Conservation (phyloP, 176 grass and related monocot species). For the Puccinellia tenuiflora region DNA sequence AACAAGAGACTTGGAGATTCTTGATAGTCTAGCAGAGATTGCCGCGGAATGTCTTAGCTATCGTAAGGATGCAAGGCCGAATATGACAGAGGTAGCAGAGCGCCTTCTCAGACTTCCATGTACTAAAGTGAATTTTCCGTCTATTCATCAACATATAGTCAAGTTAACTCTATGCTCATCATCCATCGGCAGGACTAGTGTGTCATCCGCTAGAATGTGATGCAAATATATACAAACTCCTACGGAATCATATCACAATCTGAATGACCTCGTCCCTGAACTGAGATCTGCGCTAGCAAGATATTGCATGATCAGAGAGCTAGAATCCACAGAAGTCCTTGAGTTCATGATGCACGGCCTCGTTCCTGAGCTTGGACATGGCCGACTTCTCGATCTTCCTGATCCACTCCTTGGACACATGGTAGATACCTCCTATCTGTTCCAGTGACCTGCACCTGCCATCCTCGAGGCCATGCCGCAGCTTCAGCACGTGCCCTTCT, state of each 20-base stretch:
- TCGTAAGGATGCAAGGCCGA: too few relatives aligned
- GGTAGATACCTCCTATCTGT: conserved; percentile 63
- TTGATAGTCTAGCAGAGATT: too few relatives aligned
- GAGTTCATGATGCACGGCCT: conserved; percentile 42
- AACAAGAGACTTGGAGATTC: too few relatives aligned
- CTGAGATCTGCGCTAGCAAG: neutral
- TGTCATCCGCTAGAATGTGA: neutral
- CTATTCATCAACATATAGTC: neutral
- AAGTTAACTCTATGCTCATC: neutral
- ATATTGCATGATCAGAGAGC: neutral
- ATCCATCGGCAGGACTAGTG: neutral
- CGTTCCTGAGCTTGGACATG: conserved; percentile 59
- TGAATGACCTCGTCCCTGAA: neutral
- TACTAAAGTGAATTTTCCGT: too few relatives aligned
- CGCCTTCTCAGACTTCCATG: too few relatives aligned
- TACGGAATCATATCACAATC: neutral
- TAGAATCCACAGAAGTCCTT: conserved; percentile 35
- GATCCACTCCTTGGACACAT: conserved; percentile 75
- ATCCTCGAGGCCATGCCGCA: conserved; percentile 60
- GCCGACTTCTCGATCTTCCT: conserved; percentile 76
- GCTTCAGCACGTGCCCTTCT: conserved; percentile 52
- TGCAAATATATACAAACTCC: conserved; percentile 6
- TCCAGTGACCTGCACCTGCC: conserved; percentile 66
- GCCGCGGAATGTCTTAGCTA: too few relatives aligned
- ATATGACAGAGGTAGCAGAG: too few relatives aligned